Evolutionary conservation across 176 grass and related monocot genomes (phyloP).

Genomic region (Hyparrhenia diplandra): DNA sequence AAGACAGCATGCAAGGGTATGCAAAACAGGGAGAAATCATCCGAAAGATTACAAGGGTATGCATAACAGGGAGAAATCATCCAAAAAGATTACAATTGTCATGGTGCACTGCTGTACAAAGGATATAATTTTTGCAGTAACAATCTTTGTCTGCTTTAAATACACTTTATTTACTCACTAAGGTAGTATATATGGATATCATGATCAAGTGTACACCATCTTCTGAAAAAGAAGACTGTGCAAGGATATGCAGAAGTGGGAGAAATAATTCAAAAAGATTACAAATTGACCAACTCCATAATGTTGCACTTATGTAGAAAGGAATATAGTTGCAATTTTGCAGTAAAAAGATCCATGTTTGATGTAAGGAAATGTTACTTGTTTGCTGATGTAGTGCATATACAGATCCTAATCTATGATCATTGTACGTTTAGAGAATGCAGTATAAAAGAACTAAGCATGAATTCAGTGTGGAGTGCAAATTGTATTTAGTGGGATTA

Average conservation of each 20-base stretch:
- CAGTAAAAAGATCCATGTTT: not conserved
- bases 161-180: not conserved
- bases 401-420: not conserved
- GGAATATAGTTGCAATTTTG: not conserved
- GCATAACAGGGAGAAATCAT: not conserved
- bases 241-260: not conserved
- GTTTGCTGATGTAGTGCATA: not conserved
- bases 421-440: constrained; percentile 10
- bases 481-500: constrained; percentile 35
- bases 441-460: not conserved
- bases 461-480: not conserved
- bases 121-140: not conserved
- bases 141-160: not conserved
- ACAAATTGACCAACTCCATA: not conserved
- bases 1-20: not conserved
- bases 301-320: not conserved
- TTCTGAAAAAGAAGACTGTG: not conserved
- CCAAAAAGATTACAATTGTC: not conserved
- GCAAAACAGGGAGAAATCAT: constrained; percentile 2
- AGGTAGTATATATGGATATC: no score
- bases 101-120: not conserved
- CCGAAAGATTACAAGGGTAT: not conserved
- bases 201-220: not conserved
- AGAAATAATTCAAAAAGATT: constrained; percentile 10
- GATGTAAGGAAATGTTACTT: not conserved